Percentiles rank a stretch among this genome's conserved stretches.
These are phyloP conservation scores for Pleurotus citrinopileatus DNA, from an alignment of 768 basidiomycete genomes.

Conservation along the genomic window DNA sequence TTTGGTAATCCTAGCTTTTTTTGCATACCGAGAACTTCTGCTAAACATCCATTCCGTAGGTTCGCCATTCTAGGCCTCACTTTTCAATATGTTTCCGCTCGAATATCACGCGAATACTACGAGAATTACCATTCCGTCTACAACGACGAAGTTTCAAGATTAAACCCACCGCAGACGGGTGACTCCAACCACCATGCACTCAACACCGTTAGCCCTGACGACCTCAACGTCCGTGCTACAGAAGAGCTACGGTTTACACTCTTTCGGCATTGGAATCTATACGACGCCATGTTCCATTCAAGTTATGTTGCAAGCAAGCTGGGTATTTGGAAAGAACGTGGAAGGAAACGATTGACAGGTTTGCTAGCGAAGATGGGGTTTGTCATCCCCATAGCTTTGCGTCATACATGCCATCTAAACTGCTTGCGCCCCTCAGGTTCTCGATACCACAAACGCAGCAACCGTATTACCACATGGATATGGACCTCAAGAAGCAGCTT, in stretches of 20 bases:
- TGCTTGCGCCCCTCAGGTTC: slow-evolving; percentile 52
- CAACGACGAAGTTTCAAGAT: slow-evolving; percentile 88
- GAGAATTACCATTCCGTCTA: slow-evolving; percentile 79
- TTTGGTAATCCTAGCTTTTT: slow-evolving; percentile 59
- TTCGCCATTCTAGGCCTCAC: slow-evolving; percentile 69
- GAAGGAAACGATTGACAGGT: slow-evolving; percentile 84
- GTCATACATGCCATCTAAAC: neutral
- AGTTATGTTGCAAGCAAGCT: slow-evolving; percentile 94
- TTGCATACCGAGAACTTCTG: neutral
- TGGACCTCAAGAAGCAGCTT: slow-evolving; percentile 82
- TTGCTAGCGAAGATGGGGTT: slow-evolving; percentile 99
- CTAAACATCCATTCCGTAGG: neutral
- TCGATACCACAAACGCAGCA: slow-evolving; percentile 95
- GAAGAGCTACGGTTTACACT: slow-evolving; percentile 94
- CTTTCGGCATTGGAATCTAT: slow-evolving; percentile 96
- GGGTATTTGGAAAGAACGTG: slow-evolving; percentile 95
- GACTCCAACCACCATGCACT: slow-evolving; percentile 29
- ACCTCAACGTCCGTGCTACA: slow-evolving; percentile 73
- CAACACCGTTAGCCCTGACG: slow-evolving; percentile 73
- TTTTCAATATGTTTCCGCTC: slow-evolving; percentile 84
- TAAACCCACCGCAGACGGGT: slow-evolving; percentile 64
- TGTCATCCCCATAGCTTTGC: slow-evolving; percentile 19
- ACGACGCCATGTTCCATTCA: slow-evolving; percentile 97
- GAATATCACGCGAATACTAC: slow-evolving; percentile 85
- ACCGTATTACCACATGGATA: slow-evolving; percentile 93